Base-by-base conservation (phyloP, 139 green algal genomes). In the Axilococcus clingmanii region DNA sequence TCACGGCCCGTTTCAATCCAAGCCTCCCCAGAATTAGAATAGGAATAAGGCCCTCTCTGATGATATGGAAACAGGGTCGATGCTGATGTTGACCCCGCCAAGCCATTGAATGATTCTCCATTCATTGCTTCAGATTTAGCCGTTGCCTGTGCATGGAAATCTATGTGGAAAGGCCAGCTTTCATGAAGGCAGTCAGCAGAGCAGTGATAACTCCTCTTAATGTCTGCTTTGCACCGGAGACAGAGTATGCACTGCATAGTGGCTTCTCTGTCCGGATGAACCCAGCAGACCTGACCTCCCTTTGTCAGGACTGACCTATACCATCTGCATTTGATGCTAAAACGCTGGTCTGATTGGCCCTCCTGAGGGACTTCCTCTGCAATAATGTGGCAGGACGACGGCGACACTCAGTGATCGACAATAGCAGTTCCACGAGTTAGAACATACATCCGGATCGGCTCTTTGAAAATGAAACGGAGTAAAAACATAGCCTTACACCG, bases 221-320 rank as follows among this genome's bases (percentile, higher is more conserved):
- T 43, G 30, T 81, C 74, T n/a, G 82, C 72, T 44, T 77, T 83
- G 48, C 63, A 68, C 20, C 84, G 83, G 35, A 91, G 49, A 71
- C 87, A 97, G 6, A 89, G 55, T 14, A 94, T 69, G 68, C 89
- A 97, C 74, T 97, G 88, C 31, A 97, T 52, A 6, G 64, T 77
- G 0, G 90, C 91, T 34, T 88, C 79, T 33, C 81, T 68, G 17
- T 92, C 80, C 2, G 80, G 76, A 67, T 96, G 89, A 41, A 53
- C 59, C 61, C 71, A 74, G 52, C 52, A 73, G 15, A 68, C 62
- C 55, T 72, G 63, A 12, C 77, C 84, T 5, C 74, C 75, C 30
- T 84, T 78, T 29, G 81, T 79, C 15, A 84, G 57, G 3, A 80
- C 79, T 32, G 75, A 84, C 9, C 89, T 77, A 61, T 87, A 95